These are phyloP conservation scores for Lentinus brumalis DNA, from an alignment of 768 basidiomycete species.

Conservation along the genomic window DNA sequence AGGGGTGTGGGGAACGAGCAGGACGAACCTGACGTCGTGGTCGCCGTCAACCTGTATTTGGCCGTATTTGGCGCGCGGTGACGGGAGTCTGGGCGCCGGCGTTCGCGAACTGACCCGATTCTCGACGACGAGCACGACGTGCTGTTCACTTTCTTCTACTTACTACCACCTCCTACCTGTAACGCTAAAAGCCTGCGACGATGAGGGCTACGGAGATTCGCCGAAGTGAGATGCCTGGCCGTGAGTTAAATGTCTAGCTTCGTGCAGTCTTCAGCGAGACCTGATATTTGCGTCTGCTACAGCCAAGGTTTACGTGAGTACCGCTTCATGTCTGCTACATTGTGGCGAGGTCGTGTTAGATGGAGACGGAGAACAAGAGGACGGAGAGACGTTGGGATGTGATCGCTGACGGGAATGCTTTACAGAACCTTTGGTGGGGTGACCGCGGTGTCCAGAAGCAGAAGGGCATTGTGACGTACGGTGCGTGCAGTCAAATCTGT, in stretches of 20 bases:
- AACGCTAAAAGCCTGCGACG: constrained; percentile 26
- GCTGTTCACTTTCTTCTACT: neutral
- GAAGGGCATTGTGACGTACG: constrained; percentile 78
- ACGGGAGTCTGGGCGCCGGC: constrained; percentile 13
- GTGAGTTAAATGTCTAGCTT: constrained; percentile 46
- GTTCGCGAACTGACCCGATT: constrained; percentile 17
- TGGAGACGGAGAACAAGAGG: neutral
- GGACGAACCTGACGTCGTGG: constrained; percentile 21
- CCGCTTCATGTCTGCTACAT: neutral
- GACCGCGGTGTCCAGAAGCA: constrained; percentile 66
- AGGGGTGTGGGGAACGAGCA: neutral
- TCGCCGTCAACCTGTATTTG: constrained; percentile 22
- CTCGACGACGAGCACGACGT: constrained; percentile 1
- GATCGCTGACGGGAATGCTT: neutral
- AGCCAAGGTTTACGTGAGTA: constrained; percentile 85
- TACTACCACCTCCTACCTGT: neutral
- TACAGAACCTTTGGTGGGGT: constrained; percentile 91
- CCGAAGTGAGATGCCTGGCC: constrained; percentile 79
- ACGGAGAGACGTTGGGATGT: neutral
- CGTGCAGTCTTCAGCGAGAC: neutral
- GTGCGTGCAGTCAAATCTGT: constrained; percentile 49
- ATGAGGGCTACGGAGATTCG: constrained; percentile 69
- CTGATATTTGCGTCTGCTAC: neutral
- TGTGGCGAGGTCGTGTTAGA: neutral
- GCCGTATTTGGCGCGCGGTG: constrained; percentile 15